Conservation (phyloP, 495 filamentous ascomycete species). For the Neurospora sp. region DNA sequence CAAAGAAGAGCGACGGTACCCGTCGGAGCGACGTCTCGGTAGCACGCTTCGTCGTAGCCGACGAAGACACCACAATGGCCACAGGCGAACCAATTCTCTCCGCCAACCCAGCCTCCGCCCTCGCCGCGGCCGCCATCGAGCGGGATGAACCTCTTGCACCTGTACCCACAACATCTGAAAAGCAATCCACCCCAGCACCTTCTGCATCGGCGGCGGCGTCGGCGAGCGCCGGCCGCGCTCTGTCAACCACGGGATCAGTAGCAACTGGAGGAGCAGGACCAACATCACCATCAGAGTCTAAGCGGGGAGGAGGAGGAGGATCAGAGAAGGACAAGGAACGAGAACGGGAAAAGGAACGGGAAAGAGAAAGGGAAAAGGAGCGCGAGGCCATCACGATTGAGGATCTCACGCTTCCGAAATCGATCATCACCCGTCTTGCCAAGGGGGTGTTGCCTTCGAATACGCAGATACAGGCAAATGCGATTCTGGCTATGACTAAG, state of each 20-base stretch:
- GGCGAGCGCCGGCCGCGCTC: not conserved
- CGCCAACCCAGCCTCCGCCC: constrained; percentile 13
- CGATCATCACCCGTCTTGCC: constrained; percentile 85
- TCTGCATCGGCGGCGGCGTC: constrained; percentile 1
- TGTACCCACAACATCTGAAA: constrained; percentile 4
- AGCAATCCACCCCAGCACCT: not conserved
- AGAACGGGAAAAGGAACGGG: constrained; percentile 13
- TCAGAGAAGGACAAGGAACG: constrained; percentile 19
- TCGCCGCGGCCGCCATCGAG: constrained; percentile 17
- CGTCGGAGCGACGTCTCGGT: constrained; percentile 33
- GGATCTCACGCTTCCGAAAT: constrained; percentile 88
- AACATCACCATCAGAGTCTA: constrained; percentile 6
- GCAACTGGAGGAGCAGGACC: constrained; percentile 13
- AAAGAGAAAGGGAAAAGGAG: constrained; percentile 19
- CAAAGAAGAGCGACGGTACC: constrained; percentile 26
- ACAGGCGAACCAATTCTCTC: constrained; percentile 12
- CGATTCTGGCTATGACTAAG: constrained; percentile 82
- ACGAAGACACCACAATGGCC: constrained; percentile 18
- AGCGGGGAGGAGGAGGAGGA: constrained; percentile 2
- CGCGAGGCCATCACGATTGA: constrained; percentile 33
- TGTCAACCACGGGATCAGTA: not conserved
- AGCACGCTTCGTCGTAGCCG: constrained; percentile 31
- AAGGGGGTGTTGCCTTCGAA: constrained; percentile 96
- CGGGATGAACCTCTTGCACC: constrained; percentile 18
- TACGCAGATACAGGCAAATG: constrained; percentile 89